These are phyloP conservation scores for Lactarius sp. DNA, from an alignment of 768 basidiomycete species.

Conservation along the genomic window DNA sequence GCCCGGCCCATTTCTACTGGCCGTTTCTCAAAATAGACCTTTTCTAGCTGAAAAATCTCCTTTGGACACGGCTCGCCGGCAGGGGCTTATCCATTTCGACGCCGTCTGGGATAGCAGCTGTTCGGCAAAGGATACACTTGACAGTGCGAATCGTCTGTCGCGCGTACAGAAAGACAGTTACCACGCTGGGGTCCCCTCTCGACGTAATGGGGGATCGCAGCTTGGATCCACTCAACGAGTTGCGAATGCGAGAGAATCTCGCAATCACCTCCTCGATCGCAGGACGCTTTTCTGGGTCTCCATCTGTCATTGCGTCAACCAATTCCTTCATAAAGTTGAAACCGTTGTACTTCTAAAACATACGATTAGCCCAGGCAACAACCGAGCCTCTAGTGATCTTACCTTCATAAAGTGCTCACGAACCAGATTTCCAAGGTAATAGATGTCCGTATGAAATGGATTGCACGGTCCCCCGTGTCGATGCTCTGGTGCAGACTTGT, in stretches of 20 bases:
- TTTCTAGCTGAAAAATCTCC: no score
- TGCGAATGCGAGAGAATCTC: slow-evolving; percentile 29
- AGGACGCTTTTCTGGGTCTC: no score
- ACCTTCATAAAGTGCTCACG: slow-evolving; percentile 29
- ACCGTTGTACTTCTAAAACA: slow-evolving; percentile 24
- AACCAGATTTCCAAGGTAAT: slow-evolving; percentile 34
- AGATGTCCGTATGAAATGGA: slow-evolving; percentile 16
- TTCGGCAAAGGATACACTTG: background rate
- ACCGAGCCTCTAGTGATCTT: no score
- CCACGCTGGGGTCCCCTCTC: background rate
- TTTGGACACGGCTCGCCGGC: no score
- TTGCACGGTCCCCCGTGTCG: slow-evolving; percentile 23
- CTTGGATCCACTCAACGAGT: slow-evolving; percentile 26
- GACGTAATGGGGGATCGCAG: slow-evolving; percentile 32
- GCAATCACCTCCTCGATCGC: background rate
- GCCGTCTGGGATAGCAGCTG: background rate
- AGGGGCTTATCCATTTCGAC: no score
- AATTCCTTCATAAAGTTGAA: slow-evolving; percentile 32
- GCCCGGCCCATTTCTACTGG: no score
- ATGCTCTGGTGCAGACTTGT: slow-evolving; percentile 38
- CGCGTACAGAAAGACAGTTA: background rate
- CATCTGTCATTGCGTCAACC: no score
- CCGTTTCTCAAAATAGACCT: no score
- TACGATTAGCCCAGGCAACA: slow-evolving; percentile 6
- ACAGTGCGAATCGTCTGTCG: slow-evolving; percentile 4